phyloP scores from a whole-genome alignment of 2,329 filamentous ascomycete species.

The Fonsecaea pedrosoi region DNA sequence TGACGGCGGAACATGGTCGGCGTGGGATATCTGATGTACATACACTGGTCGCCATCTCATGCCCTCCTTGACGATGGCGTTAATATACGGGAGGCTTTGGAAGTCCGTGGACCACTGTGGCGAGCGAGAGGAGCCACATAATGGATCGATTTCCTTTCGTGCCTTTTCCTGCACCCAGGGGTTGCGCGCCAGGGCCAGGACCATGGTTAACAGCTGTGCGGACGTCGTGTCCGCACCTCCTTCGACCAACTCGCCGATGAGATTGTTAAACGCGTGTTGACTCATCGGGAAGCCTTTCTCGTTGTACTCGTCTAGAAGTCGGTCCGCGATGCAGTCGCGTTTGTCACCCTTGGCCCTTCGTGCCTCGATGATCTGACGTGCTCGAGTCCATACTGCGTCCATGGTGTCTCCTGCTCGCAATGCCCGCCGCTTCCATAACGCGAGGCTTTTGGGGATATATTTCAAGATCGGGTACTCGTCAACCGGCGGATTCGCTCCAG shows the following conservation, averaged over 20 bases:
- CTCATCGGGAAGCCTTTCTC: constrained; percentile 20
- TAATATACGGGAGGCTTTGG: constrained; percentile 45
- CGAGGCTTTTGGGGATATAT: constrained; percentile 29
- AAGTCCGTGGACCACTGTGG: constrained; percentile 47
- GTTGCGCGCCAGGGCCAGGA: constrained; percentile 50
- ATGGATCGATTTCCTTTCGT: constrained; percentile 55
- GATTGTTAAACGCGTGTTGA: constrained; percentile 18
- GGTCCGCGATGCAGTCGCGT: constrained; percentile 19
- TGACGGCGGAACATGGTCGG: too few relatives aligned
- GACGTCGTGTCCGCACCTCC: constrained; percentile 30
- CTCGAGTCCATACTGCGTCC: constrained; percentile 23
- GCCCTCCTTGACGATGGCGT: constrained; percentile 50
- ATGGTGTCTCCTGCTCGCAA: constrained; percentile 14
- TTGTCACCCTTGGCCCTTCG: constrained; percentile 13
- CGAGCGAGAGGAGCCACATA: constrained; percentile 51
- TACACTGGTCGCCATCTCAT: constrained; percentile 51
- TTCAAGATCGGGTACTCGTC: constrained; percentile 35
- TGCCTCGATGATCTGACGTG: constrained; percentile 2
- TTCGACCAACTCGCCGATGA: constrained; percentile 21
- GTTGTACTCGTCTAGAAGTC: constrained; percentile 8
- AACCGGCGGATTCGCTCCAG: constrained; percentile 34
- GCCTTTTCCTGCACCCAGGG: constrained; percentile 60
- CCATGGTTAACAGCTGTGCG: constrained; percentile 15
- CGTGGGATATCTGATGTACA: background rate
- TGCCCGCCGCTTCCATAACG: constrained; percentile 15